These are phyloP conservation scores for Clavispora fructus DNA, from an alignment of 805 yeast species.

Conservation along the genomic window DNA sequence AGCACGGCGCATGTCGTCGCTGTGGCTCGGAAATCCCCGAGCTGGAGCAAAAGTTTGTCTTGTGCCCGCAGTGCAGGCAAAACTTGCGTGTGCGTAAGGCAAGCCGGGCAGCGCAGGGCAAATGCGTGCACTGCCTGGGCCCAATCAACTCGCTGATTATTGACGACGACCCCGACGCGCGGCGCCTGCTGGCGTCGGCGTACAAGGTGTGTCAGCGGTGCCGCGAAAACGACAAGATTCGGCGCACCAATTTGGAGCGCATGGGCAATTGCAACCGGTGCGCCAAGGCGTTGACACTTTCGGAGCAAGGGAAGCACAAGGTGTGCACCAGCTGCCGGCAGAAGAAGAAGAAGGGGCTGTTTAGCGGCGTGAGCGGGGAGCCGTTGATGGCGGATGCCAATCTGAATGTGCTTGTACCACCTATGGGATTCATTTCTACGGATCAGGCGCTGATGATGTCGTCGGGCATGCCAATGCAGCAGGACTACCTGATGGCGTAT, in stretches of 20 bases:
- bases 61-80: constrained; percentile 57
- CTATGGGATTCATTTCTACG: constrained; percentile 8
- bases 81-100: constrained; percentile 52
- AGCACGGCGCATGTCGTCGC: constrained; percentile 58
- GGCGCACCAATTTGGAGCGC: constrained; percentile 52
- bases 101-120: constrained; percentile 55
- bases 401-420: constrained; percentile 6
- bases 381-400: neutral
- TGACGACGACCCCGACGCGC: constrained; percentile 21
- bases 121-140: constrained; percentile 66
- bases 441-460: constrained; percentile 11
- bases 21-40: constrained; percentile 54
- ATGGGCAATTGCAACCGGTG: constrained; percentile 62
- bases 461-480: constrained; percentile 2
- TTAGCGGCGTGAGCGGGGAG: constrained; percentile 4
- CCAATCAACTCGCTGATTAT: constrained; percentile 41
- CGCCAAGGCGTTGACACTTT: constrained; percentile 42
- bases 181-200: constrained; percentile 18
- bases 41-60: constrained; percentile 47
- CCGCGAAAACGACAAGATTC: constrained; percentile 53
- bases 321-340: constrained; percentile 52
- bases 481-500: constrained; percentile 10
- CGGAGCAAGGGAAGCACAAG: constrained; percentile 48
- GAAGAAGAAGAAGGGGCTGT: constrained; percentile 39
- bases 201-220: constrained; percentile 66